Conservation (phyloP, 1,284 basidiomycete species). For the Moesziomyces globuligerus region DNA sequence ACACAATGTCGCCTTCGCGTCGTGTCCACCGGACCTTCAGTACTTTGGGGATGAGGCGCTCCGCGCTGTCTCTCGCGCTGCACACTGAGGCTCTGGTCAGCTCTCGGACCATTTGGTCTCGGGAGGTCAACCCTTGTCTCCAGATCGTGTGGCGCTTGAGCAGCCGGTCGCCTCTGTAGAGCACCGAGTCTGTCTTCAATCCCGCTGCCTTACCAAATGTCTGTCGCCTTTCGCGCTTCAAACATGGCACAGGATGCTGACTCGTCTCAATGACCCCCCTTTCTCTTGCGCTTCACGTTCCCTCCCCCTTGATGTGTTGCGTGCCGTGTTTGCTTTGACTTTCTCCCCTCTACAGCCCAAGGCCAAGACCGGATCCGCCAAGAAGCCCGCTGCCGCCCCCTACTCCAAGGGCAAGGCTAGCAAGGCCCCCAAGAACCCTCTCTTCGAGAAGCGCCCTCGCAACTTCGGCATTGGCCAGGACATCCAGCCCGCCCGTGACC, state of each 20-base stretch:
- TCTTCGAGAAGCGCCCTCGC: constrained; percentile 88
- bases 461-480: constrained; percentile 98
- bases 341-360: constrained; percentile 56
- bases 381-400: constrained; percentile 62
- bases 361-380: constrained; percentile 63
- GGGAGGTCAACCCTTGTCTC: constrained; percentile 35
- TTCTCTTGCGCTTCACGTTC: constrained; percentile 8
- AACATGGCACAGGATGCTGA: constrained; percentile 55
- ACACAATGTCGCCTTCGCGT: constrained; percentile 37
- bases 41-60: constrained; percentile 36
- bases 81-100: constrained; percentile 33
- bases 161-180: constrained; percentile 48
- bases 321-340: constrained; percentile 4
- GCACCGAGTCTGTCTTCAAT: constrained; percentile 59
- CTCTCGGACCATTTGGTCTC: constrained; percentile 5
- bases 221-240: constrained; percentile 38
- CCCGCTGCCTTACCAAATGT: constrained; percentile 32
- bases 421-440: constrained; percentile 86
- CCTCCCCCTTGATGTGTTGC: constrained; percentile 1
- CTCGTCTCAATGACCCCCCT: constrained; percentile 66
- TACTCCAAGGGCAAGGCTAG: constrained; percentile 64
- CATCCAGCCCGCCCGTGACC: constrained; percentile 87
- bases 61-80: constrained; percentile 9
- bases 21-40: constrained; percentile 18
- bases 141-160: constrained; percentile 8